phyloP scores from a whole-genome alignment of 768 basidiomycete genomes.

The Boletus tylopilopsis region DNA sequence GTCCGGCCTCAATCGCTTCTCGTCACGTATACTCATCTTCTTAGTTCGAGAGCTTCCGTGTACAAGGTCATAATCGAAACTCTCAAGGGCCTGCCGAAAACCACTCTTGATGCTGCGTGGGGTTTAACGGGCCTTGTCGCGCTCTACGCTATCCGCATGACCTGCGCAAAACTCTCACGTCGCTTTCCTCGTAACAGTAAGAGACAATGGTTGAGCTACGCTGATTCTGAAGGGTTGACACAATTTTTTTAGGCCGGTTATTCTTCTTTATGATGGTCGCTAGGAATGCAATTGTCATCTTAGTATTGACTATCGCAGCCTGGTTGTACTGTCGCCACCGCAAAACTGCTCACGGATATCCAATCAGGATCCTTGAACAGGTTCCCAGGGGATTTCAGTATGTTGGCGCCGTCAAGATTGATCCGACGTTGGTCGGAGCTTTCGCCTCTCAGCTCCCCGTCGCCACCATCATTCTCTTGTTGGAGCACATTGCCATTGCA shows the following conservation, averaged over 20 bases:
- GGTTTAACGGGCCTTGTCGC: slow-evolving; percentile 72
- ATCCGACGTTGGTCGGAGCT: slow-evolving; percentile 52
- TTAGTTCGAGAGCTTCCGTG: slow-evolving; percentile 78
- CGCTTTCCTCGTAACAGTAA: slow-evolving; percentile 62
- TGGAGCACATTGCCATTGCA: slow-evolving; percentile 97
- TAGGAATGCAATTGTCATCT: slow-evolving; percentile 83
- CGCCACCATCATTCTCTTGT: slow-evolving; percentile 82
- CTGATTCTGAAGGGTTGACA: not conserved
- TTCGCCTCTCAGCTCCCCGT: slow-evolving; percentile 76
- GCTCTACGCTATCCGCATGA: slow-evolving; percentile 66
- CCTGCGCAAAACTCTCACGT: slow-evolving; percentile 46
- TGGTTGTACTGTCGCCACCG: slow-evolving; percentile 79
- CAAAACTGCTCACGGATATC: slow-evolving; percentile 57
- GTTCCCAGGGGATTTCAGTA: slow-evolving; percentile 85
- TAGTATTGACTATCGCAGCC: slow-evolving; percentile 82
- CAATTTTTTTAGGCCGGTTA: slow-evolving; percentile 43
- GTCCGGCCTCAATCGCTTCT: not conserved
- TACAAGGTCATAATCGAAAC: slow-evolving; percentile 92
- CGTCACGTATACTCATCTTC: slow-evolving; percentile 2
- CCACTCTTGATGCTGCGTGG: slow-evolving; percentile 83
- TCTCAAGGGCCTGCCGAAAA: slow-evolving; percentile 72
- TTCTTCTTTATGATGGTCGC: slow-evolving; percentile 79
- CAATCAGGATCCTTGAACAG: slow-evolving; percentile 76
- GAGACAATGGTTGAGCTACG: slow-evolving; percentile 12
- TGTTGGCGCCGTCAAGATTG: slow-evolving; percentile 44